phyloP scores from a whole-genome alignment of 306 rosid species.

The Amphicarpaea edgeworthii region DNA sequence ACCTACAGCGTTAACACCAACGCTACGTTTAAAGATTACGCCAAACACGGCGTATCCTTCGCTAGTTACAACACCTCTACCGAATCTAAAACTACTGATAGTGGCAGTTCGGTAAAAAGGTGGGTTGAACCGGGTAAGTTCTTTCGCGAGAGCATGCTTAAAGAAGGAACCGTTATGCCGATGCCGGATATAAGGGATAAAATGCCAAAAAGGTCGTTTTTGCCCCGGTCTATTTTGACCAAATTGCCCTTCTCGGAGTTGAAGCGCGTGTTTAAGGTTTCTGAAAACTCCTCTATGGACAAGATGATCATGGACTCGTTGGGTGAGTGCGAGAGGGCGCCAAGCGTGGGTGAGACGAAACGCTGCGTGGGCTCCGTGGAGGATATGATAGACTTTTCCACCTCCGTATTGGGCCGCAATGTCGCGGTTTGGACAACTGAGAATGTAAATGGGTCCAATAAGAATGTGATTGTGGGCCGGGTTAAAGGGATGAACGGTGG shows the following conservation, averaged over 20 bases:
- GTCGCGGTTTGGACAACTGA: constrained; percentile 68
- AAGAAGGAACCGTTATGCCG: not conserved
- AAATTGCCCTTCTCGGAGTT: constrained; percentile 16
- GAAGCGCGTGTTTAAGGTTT: not conserved
- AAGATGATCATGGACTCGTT: constrained; percentile 45
- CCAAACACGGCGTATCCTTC: not conserved
- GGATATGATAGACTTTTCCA: constrained; percentile 88
- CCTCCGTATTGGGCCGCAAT: constrained; percentile 64
- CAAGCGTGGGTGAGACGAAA: constrained; percentile 80
- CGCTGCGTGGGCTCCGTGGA: constrained; percentile 77
- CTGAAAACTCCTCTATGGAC: not conserved
- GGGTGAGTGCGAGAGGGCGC: constrained; percentile 71
- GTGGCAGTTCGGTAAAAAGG: constrained; percentile 1
- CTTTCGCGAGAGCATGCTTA: constrained; percentile 7
- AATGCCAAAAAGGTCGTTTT: constrained; percentile 12
- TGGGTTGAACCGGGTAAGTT: constrained; percentile 23
- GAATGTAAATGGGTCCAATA: constrained; percentile 63
- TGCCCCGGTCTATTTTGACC: not conserved
- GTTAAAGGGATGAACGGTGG: constrained; percentile 76
- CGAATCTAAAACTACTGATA: not conserved
- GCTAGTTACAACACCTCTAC: not conserved
- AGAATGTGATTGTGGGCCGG: constrained; percentile 58
- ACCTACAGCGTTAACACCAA: constrained; percentile 65
- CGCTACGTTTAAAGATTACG: not conserved
- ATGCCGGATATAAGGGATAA: constrained; percentile 6